Base-by-base conservation (phyloP, 768 basidiomycete species). In the Pluteus cervinus region DNA sequence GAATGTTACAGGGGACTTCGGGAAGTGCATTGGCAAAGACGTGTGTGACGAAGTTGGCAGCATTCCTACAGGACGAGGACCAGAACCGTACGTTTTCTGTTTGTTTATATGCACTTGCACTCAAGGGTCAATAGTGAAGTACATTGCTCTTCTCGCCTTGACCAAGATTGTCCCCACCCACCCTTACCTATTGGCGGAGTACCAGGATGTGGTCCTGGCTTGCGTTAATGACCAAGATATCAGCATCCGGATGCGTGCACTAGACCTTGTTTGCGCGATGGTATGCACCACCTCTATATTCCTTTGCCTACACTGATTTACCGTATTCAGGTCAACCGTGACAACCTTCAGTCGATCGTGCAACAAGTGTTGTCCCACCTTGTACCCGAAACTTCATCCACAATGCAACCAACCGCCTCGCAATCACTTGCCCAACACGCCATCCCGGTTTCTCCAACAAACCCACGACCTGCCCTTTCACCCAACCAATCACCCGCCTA, bases 141-240 rank as follows among this genome's bases (percentile, higher is more conserved):
- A 98, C 56, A 98, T 99, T 43, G 86, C 96, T 1, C 71, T 99
- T 21, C 71, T 96, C 29, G 94, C 96, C 2, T 75, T 99, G 76
- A 86, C 84, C 39, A 94, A 96, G 63, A 97, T 99, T 50, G 90
- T 93, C 1, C 92, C 91, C 1, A 79, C 85, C 5, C 86, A 96
- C 54, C 86, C 91, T 1, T 74, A 91, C 48, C 75, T 99, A 36
- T 76, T 98, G 9, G 84, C 86, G 6, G 83, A 89, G 51, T 87
- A 99, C 57, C 89, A 96, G 51, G 85, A 89, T 43, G 87, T 83
- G 29, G 93, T 99, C 32, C 68, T 98, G 30, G 64, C 82, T 1
- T 94, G 90, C 48, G 73, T 97, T 36, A 85, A 87, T 48, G 94
- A 98, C 51, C 77, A 85, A 42, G 96, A 99, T 56, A 81, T 97